Evolutionary conservation across 257 asterid genomes (phyloP).

Genomic region (Solanum appendiculatum): DNA sequence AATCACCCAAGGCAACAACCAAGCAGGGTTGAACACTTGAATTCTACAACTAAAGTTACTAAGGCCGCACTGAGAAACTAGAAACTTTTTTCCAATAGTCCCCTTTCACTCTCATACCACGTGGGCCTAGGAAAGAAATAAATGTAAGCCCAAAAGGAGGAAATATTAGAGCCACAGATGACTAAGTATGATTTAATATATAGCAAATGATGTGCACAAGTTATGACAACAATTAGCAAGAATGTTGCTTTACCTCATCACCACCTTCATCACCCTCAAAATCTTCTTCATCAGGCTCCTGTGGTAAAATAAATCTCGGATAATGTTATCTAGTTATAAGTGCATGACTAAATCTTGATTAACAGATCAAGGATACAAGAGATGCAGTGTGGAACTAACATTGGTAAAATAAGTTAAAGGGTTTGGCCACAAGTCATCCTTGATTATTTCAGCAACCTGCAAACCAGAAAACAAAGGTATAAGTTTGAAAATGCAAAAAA

Average conservation of each 20-base stretch:
- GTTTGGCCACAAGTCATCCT: slow-evolving; percentile 75
- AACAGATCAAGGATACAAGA: not conserved
- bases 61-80: not conserved
- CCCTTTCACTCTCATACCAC: not conserved
- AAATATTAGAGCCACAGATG: not conserved
- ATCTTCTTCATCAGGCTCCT: slow-evolving; percentile 63
- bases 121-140: not conserved
- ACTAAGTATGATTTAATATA: not conserved
- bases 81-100: not conserved
- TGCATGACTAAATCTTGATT: not conserved
- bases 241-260: slow-evolving; percentile 34
- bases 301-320: not conserved
- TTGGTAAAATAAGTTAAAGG: slow-evolving; percentile 52
- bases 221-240: not conserved
- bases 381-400: slow-evolving; percentile 14
- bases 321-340: not conserved
- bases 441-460: slow-evolving; percentile 74
- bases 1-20: not conserved
- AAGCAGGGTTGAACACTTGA: not conserved
- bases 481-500: not conserved
- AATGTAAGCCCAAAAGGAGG: not conserved
- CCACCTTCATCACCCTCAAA: slow-evolving; percentile 23
- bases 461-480: not conserved
- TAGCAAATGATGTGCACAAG: not conserved
- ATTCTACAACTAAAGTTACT: not conserved